Conservation (phyloP, 352 stramenopile species). For the Plasmopara muralis region DNA sequence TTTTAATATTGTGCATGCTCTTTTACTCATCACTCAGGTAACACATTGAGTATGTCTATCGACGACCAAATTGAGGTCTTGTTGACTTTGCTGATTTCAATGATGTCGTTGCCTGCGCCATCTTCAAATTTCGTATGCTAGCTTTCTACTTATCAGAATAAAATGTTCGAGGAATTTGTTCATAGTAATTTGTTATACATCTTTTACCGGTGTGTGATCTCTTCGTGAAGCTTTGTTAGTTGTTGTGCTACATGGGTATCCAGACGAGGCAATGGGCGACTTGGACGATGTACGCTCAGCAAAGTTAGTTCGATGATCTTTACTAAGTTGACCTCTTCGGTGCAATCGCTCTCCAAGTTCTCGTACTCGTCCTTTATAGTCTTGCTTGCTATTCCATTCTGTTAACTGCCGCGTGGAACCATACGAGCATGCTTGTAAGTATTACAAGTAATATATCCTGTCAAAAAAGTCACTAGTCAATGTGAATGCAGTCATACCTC, state of each 20-base stretch:
- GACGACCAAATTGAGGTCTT: slow-evolving; percentile 4
- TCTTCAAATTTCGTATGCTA: slow-evolving; percentile 14
- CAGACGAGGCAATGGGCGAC: slow-evolving; percentile 11
- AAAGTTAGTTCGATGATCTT: slow-evolving; percentile 27
- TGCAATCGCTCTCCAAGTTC: slow-evolving; percentile 28
- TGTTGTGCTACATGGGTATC: slow-evolving; percentile 8
- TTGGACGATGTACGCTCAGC: slow-evolving; percentile 11
- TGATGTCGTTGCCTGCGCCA: slow-evolving; percentile 2
- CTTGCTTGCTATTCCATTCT: slow-evolving; percentile 10
- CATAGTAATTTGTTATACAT: slow-evolving; percentile 5
- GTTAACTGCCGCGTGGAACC: slow-evolving; percentile 4
- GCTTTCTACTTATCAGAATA: slow-evolving; percentile 7
- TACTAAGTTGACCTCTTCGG: slow-evolving; percentile 18
- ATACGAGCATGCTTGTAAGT: background rate
- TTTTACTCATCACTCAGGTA: too few species aligned
- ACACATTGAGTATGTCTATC: background rate
- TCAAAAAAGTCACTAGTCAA: too few species aligned
- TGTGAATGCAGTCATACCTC: too few species aligned
- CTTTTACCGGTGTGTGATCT: slow-evolving; percentile 7
- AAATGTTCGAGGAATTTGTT: background rate
- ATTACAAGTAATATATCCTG: background rate
- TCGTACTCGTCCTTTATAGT: slow-evolving; percentile 20
- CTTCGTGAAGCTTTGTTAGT: slow-evolving; percentile 5
- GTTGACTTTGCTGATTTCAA: slow-evolving; percentile 11
- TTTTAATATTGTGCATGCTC: too few species aligned